A percentile compares a stretch with the other conserved stretches of the same genome.
Conservation (phyloP, 306 rosid species). For the Fragaria iinumae region DNA sequence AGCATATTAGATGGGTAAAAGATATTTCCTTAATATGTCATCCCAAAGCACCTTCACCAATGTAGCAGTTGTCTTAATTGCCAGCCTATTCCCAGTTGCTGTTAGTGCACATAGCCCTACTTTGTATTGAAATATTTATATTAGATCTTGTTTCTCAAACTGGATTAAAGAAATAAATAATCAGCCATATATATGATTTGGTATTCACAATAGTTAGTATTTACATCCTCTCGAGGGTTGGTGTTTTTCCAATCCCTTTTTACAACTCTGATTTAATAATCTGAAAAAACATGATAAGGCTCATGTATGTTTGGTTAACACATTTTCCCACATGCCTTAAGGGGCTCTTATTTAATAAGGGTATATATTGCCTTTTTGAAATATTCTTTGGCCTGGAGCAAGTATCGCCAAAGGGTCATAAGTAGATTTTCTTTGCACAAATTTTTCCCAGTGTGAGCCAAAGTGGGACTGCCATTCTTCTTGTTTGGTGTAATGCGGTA, state of each 20-base stretch:
- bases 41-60: slow-evolving; percentile 5
- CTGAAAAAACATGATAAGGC: slow-evolving; percentile 18
- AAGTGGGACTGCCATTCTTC: slow-evolving; percentile 86
- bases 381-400: slow-evolving; percentile 88
- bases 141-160: slow-evolving; percentile 17
- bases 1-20: background rate
- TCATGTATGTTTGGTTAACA: slow-evolving; percentile 26
- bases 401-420: slow-evolving; percentile 91
- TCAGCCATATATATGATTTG: slow-evolving; percentile 2
- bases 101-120: background rate
- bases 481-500: slow-evolving; percentile 75
- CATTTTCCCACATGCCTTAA: slow-evolving; percentile 23
- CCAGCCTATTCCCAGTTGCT: slow-evolving; percentile 14
- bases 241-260: slow-evolving; percentile 23
- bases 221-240: slow-evolving; percentile 38
- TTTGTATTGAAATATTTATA: background rate
- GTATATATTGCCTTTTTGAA: slow-evolving; percentile 49
- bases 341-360: slow-evolving; percentile 32
- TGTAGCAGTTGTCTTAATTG: background rate
- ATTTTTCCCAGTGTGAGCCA: slow-evolving; percentile 75
- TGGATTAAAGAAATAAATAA: slow-evolving; percentile 25
- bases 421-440: slow-evolving; percentile 61
- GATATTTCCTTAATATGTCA: background rate
- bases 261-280: slow-evolving; percentile 24
- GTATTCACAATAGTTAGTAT: slow-evolving; percentile 32